Conservation (phyloP, 169 alveolate genomes). For the Plasmodium cynomolgi region DNA sequence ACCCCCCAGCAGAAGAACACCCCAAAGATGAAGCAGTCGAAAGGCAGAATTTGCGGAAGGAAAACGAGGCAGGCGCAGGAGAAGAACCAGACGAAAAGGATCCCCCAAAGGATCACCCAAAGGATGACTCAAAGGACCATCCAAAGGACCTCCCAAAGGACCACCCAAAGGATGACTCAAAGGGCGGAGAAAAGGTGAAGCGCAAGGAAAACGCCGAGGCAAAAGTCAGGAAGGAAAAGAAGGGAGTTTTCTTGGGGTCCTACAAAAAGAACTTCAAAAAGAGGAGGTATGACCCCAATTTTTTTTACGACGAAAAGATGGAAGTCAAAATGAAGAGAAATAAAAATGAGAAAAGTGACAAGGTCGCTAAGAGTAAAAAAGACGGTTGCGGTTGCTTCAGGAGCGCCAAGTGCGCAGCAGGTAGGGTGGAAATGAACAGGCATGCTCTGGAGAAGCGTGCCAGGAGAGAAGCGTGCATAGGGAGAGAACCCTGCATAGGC, state of each 20-base stretch:
- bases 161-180: not conserved
- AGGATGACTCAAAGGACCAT: not conserved
- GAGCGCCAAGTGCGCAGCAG: constrained; percentile 1
- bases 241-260: constrained; percentile 50
- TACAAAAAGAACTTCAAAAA: constrained; percentile 58
- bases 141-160: not conserved
- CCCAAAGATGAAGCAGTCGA: not conserved
- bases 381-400: not conserved
- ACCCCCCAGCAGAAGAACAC: not conserved
- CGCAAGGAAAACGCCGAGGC: constrained; percentile 2
- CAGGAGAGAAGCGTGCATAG: not conserved
- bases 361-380: constrained; percentile 7
- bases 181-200: constrained; percentile 20
- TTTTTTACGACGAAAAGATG: constrained; percentile 22
- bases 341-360: constrained; percentile 33
- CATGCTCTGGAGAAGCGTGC: not conserved
- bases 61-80: not conserved
- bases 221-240: constrained; percentile 34
- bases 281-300: constrained; percentile 41
- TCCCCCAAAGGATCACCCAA: not conserved
- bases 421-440: not conserved
- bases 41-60: not conserved
- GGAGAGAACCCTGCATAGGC: too few species aligned
- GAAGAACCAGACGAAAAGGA: not conserved
- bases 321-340: constrained; percentile 47